Conservation (phyloP, 179 eudicot species). For the Drosera spatulata region DNA sequence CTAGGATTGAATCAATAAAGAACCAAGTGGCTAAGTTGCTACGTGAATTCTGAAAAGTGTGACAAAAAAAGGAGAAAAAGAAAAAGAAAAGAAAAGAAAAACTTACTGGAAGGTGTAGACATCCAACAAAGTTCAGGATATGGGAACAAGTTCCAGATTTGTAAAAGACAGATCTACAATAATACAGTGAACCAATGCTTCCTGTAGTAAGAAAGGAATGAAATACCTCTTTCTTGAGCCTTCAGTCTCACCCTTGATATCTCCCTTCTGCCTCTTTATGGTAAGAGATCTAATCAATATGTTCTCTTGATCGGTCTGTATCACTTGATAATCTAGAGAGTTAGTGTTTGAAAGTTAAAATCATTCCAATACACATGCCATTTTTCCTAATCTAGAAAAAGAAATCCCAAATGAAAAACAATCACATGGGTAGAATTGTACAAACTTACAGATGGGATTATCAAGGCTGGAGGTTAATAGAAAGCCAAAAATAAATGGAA, state of each 20-base stretch:
- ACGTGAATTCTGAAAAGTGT: background rate
- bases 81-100: no score
- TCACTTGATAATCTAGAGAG: slow-evolving; percentile 60
- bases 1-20: background rate
- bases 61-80: no score
- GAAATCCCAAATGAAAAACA: background rate
- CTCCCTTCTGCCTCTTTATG: slow-evolving; percentile 59
- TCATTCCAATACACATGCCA: background rate
- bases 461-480: no score
- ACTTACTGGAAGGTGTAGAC: no score
- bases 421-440: no score
- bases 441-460: no score
- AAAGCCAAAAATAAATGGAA: no score
- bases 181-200: no score
- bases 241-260: slow-evolving; percentile 28
- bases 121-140: no score
- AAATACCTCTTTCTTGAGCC: slow-evolving; percentile 69
- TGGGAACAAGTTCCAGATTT: no score
- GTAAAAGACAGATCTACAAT: no score
- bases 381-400: background rate
- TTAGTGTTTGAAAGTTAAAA: background rate
- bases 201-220: background rate
- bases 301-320: slow-evolving; percentile 75
- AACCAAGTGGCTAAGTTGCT: background rate
- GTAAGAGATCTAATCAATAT: slow-evolving; percentile 79